Evolutionary conservation across 2,329 filamentous ascomycete species (phyloP), one percentile per base, ranked within the genome.

Genomic region (Colletotrichum brevisporum): DNA sequence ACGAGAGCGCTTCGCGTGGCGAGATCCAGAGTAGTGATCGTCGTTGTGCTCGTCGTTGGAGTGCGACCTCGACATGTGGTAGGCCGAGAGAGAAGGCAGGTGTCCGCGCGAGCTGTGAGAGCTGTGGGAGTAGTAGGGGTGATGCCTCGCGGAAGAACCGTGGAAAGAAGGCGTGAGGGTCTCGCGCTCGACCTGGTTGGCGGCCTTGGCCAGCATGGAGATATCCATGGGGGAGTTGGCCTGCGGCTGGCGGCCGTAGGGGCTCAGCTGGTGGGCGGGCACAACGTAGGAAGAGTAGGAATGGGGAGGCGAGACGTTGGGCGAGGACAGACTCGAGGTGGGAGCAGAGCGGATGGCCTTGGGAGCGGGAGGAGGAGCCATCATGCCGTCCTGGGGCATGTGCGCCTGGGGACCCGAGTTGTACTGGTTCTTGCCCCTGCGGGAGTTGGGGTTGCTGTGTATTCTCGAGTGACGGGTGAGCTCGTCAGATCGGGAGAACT

Each of bases 391-490:
- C 79, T 83, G 81, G 71, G 83, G 82, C 74, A 87, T 80, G 64
- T 84, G 81, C 62, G 83, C 82, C 66, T 80, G 77, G 39, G 69
- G 69, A 52, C 69, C 69, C 50, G 63, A 74, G 73, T 79, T 78
- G 66, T 78, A 78, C 71, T 80, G 78, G 43, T 97, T 97, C 86
- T 97, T 97, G 73, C 94, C 95, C 78, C 95, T 88, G 78, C 96
- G 89, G 67, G 95, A 98, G 86, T 98, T 98, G 68, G 96, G 95
- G 83, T 98, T 99, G 89, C 94, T 98, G 89, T 99, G 95, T 84
- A 99, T 99, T 80, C 95, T 90, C 79, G 95, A 98, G 83, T 99
- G 95, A 71, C 95, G 91, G 71, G 96, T 99, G 75, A 99, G 87
- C 83, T 99, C 95, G 79, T 99, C 95, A 13, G 95, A 98, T 73